These are phyloP conservation scores for Elaeis guineensis DNA, from an alignment of 176 grass and related monocot genomes.

Conservation along the genomic window DNA sequence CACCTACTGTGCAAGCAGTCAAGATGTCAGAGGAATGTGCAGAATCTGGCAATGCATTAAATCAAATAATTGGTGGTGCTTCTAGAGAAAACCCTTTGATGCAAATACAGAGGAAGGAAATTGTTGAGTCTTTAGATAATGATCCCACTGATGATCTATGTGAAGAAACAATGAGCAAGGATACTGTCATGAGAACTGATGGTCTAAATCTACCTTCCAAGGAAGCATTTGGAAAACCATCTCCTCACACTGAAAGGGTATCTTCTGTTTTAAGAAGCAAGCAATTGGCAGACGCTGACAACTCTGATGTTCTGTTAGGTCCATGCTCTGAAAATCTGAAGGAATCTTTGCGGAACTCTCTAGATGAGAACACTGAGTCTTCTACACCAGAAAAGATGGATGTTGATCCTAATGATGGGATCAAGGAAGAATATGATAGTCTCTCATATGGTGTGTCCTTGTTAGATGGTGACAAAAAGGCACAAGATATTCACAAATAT, in stretches of 20 bases:
- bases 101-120: conserved; percentile 31
- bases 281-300: conserved; percentile 24
- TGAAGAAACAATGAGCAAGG: conserved; percentile 12
- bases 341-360: conserved; percentile 12
- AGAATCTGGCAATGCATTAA: conserved; percentile 12
- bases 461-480: not conserved
- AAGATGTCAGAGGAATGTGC: conserved; percentile 30
- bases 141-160: conserved; percentile 26
- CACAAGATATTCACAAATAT: conserved; percentile 5
- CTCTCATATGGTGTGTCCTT: not conserved
- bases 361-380: not conserved
- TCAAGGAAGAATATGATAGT: not conserved
- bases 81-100: conserved; percentile 34
- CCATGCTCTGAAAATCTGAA: conserved; percentile 12
- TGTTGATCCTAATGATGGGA: conserved; percentile 18
- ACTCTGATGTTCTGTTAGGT: conserved; percentile 13
- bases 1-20: not conserved
- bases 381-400: not conserved
- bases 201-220: conserved; percentile 28
- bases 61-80: conserved; percentile 27
- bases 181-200: conserved; percentile 28
- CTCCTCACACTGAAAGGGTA: conserved; percentile 19
- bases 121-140: not conserved
- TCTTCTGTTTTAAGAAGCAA: conserved; percentile 18
- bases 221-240: conserved; percentile 27